Base-by-base conservation (phyloP, 495 filamentous ascomycete genomes). In the Penicillium desertorum region DNA sequence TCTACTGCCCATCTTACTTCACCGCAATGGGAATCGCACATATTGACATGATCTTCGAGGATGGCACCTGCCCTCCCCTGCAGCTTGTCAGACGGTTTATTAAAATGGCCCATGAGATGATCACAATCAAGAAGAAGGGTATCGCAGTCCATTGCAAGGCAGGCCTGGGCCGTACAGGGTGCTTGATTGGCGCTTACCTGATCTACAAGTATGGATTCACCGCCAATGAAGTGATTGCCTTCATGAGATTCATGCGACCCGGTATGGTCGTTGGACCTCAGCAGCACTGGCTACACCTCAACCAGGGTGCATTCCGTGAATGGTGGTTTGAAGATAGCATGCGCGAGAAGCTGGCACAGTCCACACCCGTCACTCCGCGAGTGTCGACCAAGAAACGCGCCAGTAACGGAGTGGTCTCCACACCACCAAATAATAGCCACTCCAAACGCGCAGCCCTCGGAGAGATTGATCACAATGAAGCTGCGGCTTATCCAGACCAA, bases 241-340 rank as follows among this genome's bases (percentile, higher is more conserved):
- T 90, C 74, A 98, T 99, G 94, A 86, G 94, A 57, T 99, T 99
- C 75, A 99, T 98, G 94, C 86, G 94, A 34, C 94, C 94, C 0
- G 94, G 94, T 20, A 99, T 99, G 94, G 94, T 99, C 2, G 94
- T 99, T 32, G 94, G 94, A 1, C 94, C 94, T n/a, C 94, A 99
- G 66, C 94, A 99, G 72, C 94, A 99, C 71, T 99, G 94, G 94
- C 81, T 99, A 17, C 94, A 98, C 68, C 85, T 98, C 54, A 96
- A 99, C 77, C 94, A 99, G 75, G 88, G 88, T 12, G 83, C 87
- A 20, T 99, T 99, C 85, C 86, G 94, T 12, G 91, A 98, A 66
- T 99, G 94, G 94, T 99, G 91, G 91, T 85, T 89, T 50, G 93
- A 96, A 70, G 94, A 98, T 74, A 83, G 83, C 30, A 80, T 96